phyloP scores from a whole-genome alignment of 2,329 filamentous ascomycete species.

The Penicillium decumbens region DNA sequence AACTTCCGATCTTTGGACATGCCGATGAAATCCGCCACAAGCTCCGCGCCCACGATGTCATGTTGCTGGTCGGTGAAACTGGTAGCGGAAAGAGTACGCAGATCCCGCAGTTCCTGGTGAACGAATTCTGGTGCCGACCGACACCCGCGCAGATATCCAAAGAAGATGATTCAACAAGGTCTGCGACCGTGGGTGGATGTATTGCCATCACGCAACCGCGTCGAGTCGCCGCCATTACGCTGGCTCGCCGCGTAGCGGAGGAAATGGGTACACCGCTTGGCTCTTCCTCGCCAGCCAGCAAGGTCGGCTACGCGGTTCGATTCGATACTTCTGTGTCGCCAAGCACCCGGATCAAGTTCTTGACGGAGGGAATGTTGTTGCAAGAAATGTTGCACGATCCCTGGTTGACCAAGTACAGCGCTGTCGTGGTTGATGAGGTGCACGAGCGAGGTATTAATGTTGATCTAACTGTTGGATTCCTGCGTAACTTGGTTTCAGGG shows the following conservation, averaged over 20 bases:
- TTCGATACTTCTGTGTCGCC: constrained; percentile 85
- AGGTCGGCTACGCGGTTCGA: constrained; percentile 88
- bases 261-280: constrained; percentile 69
- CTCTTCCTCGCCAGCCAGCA: constrained; percentile 54
- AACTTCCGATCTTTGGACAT: constrained; percentile 75
- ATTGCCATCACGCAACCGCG: constrained; percentile 94
- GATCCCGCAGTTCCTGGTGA: constrained; percentile 80
- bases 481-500: constrained; percentile 67
- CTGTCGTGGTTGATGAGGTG: constrained; percentile 89
- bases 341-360: constrained; percentile 81
- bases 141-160: constrained; percentile 49
- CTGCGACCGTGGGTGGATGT: constrained; percentile 63
- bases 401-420: constrained; percentile 76
- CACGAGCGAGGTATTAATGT: constrained; percentile 95
- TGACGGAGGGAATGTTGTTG: constrained; percentile 93
- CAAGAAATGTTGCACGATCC: constrained; percentile 90
- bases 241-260: constrained; percentile 80
- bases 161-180: constrained; percentile 30
- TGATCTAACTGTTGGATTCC: constrained; percentile 81
- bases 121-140: constrained; percentile 72
- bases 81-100: constrained; percentile 97
- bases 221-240: constrained; percentile 84
- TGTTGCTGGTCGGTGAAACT: constrained; percentile 87
- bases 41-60: constrained; percentile 63
- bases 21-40: constrained; percentile 63